Evolutionary conservation across 1,284 basidiomycete species (phyloP), one percentile per base, ranked within the genome.

Genomic region (Sanguinoderma infundibulare): DNA sequence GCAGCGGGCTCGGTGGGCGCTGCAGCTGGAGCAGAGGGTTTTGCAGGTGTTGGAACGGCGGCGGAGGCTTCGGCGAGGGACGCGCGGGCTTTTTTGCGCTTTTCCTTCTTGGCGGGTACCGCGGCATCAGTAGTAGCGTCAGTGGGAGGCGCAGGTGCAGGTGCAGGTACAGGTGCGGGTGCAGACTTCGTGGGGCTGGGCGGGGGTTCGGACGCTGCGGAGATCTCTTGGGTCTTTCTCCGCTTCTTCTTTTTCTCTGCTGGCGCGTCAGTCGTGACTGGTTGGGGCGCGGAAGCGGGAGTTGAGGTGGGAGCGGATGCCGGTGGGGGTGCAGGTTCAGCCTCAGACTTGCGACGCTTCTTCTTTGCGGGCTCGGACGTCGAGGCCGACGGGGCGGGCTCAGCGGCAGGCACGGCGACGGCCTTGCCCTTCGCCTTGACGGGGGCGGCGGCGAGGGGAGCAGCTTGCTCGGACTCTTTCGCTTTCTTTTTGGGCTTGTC

Each of bases 401-500:
- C 38, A 2, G 59, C 51, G 7, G 61, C 50, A 46, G 53, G 60
- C 44, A 61, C 56, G 22, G 71, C 69, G 64, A 69, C 74, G 59
- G 61, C 65, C 63, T 73, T 70, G 17, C 42, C 12, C 50, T 55
- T 59, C 17, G 47, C 46, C 36, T 34, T 39, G 17, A 17, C 35
- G 12, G 40, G 34, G 4, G 36, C 35, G 9, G 36, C n/a, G 9
- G 42, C 26, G n/a, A 42, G 26, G 12, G 38, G n/a, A 34, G 38
- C 14, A 9, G 36, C 56, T 3, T 38, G 51, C 5, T 49, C 62
- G 35, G 72, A 35, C 5, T 30, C 70, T 66, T 70, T 76, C 58
- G 60, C 65, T 66, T 72, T 71, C 60, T 78, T 79, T 66, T 77
- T 79, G 44, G 71, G 73, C 61, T 64, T 61, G 53, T 68, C 73